Base-by-base conservation (phyloP, 2,329 filamentous ascomycete species). In the Fonsecaea pedrosoi region DNA sequence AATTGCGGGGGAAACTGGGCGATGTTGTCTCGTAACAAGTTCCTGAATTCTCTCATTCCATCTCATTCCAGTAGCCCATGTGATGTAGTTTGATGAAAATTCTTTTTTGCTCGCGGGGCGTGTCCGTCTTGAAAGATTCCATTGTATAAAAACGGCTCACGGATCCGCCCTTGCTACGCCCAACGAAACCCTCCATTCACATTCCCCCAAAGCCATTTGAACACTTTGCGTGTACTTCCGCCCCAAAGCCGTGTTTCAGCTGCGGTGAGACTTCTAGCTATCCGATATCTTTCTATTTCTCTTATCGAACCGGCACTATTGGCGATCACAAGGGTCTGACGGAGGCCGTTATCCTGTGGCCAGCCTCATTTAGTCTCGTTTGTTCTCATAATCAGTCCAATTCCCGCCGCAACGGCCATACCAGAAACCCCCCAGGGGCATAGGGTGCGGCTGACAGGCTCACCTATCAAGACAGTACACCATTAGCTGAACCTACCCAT, bases 1-100 rank as follows among this genome's bases (percentile, higher is more conserved):
- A 66, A 66, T 69, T 69, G 67, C 64, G 63, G 67, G 67, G 67
- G 63, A 48, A 48, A 42, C 34, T 37, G 54, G 60, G 42, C 60
- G 60, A 68, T 54, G 63, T 35, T 45, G 21, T 65, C 55, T 45
- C 54, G 59, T 65, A 68, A 64, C 42, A 58, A 60, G 58, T 62
- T 60, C 42, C 58, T 63, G 59, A 62, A 65, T 59, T 62, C 53
- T 54, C 35, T 64, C 54, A 42, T n/a, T 37, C 40, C 30, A 54
- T 54, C 35, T 64, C 54, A 42, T n/a, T 37, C 40, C 30, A 54
- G 55, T 56, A 56, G 32, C 62, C 62, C 62, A 55, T 65, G 66
- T 68, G 66, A 68, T 68, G 66, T 37, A 67, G 55, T 53, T 53
- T 15, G 21, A 45, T 30, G 45, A 38, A 63, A 68, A 63, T 42